A percentile compares a stretch with the other conserved stretches of the same genome.
Evolutionary conservation across 2,329 filamentous ascomycete species (phyloP).

Genomic region (Fusarium sp.): DNA sequence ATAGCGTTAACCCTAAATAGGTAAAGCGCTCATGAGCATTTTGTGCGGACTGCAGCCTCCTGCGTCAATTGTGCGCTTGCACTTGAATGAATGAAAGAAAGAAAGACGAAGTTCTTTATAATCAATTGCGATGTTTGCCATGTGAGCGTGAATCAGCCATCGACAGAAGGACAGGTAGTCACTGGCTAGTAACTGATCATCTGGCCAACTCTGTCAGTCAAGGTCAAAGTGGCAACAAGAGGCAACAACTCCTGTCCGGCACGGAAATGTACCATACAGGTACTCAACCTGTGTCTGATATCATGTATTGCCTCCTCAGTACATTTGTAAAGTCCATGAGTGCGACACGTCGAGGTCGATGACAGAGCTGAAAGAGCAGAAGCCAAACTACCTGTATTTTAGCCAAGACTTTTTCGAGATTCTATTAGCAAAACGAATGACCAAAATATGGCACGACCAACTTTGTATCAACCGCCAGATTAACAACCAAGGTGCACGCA

Average conservation of each 20-base stretch:
- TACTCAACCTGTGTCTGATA: not conserved
- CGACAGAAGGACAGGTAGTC: not conserved
- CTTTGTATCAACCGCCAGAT: conserved; percentile 5
- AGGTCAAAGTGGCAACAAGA: not conserved
- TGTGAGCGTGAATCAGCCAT: too few species aligned
- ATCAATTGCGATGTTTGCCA: not conserved
- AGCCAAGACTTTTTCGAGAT: conserved; percentile 25
- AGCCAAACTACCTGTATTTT: conserved; percentile 28
- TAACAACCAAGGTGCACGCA: conserved; percentile 9
- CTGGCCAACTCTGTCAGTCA: not conserved
- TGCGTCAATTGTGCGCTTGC: conserved; percentile 11
- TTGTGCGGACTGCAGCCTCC: conserved; percentile 3
- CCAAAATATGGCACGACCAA: conserved; percentile 29
- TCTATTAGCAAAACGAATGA: conserved; percentile 19
- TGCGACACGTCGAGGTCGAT: not conserved
- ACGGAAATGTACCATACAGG: not conserved
- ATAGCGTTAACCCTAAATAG: conserved; percentile 2
- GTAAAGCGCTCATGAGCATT: conserved; percentile 12
- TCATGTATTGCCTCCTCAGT: not conserved
- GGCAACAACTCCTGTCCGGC: not conserved
- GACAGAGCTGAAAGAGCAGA: conserved; percentile 24
- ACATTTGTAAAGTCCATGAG: not conserved
- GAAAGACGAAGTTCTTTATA: not conserved
- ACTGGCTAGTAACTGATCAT: not conserved
- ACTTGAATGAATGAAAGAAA: not conserved